Evolutionary conservation across 2,329 filamentous ascomycete species (phyloP).

Genomic region (Diaporthe vaccinii): DNA sequence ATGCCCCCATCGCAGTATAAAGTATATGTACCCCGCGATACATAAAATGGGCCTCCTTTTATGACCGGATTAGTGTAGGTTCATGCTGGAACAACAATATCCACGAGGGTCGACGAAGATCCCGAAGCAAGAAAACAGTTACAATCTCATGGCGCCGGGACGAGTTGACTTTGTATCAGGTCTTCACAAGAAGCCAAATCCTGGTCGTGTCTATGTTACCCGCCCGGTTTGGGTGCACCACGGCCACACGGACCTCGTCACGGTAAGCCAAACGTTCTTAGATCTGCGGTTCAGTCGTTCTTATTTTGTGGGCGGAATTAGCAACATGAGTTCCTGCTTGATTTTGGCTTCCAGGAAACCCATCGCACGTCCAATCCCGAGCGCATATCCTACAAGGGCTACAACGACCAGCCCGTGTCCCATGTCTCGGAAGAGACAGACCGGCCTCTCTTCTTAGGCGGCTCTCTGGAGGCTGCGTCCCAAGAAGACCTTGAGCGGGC

Average conservation of each 20-base stretch:
- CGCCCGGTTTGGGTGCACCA: neutral
- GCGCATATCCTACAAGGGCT: slow-evolving; percentile 1
- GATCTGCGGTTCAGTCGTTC: neutral
- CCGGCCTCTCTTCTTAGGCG: neutral
- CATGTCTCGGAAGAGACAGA: neutral
- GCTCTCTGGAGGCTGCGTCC: neutral
- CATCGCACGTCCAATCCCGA: neutral
- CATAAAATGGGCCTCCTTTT: neutral
- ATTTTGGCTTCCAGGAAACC: slow-evolving; percentile 3
- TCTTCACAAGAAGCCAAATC: neutral
- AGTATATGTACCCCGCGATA: neutral
- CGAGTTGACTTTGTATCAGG: neutral
- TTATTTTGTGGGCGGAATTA: neutral
- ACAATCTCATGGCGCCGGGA: neutral
- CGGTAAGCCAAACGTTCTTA: neutral
- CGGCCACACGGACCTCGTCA: neutral
- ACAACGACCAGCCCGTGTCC: neutral
- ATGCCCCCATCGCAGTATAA: neutral
- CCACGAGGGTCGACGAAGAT: too few relatives aligned
- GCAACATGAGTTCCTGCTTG: neutral
- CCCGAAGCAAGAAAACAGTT: neutral
- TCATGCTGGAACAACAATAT: neutral
- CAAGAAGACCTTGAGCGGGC: neutral
- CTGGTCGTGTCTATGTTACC: neutral
- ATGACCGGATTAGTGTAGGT: too few relatives aligned